phyloP scores from a whole-genome alignment of 106 monocot species.

The Acorus calamus region DNA sequence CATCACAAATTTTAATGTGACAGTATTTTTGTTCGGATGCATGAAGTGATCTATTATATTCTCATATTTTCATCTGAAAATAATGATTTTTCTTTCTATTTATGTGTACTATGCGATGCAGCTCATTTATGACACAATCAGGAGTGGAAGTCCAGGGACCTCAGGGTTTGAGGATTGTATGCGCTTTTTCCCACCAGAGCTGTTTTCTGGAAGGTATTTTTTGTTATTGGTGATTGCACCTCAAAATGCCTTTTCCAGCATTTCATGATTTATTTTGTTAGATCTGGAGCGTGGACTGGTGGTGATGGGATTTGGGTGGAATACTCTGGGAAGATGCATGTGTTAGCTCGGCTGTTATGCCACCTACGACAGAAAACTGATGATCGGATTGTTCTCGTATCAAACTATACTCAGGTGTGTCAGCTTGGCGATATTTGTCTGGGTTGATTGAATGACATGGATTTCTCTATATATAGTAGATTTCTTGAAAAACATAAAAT shows the following conservation, averaged over 20 bases:
- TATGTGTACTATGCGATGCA: constrained; percentile 16
- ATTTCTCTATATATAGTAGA: too few relatives aligned
- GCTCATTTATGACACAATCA: constrained; percentile 96
- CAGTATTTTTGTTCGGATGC: too few relatives aligned
- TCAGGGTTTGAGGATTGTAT: constrained; percentile 91
- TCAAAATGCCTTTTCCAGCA: neutral
- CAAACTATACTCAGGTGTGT: constrained; percentile 96
- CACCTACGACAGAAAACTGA: constrained; percentile 89
- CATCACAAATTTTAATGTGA: too few relatives aligned
- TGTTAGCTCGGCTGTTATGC: constrained; percentile 67
- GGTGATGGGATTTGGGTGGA: constrained; percentile 97
- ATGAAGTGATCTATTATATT: too few relatives aligned
- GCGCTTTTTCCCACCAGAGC: constrained; percentile 70
- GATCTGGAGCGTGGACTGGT: constrained; percentile 94
- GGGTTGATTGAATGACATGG: too few relatives aligned
- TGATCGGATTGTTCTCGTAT: constrained; percentile 97
- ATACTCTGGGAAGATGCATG: constrained; percentile 96
- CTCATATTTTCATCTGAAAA: neutral
- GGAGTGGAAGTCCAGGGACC: constrained; percentile 65
- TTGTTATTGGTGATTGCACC: neutral
- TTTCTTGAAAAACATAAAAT: too few relatives aligned
- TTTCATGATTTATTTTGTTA: constrained; percentile 14
- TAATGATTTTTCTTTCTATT: neutral
- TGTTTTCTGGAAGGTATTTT: constrained; percentile 82
- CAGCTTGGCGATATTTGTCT: too few relatives aligned